These are phyloP conservation scores for Hebeloma cylindrosporum DNA, from an alignment of 768 basidiomycete species.

Conservation along the genomic window DNA sequence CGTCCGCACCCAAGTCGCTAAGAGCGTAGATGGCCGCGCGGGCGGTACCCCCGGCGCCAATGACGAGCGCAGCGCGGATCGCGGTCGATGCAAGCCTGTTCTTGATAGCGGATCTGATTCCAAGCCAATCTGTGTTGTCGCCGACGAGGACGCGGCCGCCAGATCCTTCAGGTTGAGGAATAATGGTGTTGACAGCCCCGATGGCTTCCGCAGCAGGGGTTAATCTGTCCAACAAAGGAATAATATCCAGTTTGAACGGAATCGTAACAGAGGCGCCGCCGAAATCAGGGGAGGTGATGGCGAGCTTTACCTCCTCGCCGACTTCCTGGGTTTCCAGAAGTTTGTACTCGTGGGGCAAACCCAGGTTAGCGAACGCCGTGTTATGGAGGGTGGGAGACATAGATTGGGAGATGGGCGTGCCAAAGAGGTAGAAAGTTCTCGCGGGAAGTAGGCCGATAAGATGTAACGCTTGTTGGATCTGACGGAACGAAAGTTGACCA, in stretches of 20 bases:
- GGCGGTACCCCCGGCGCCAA: conserved; percentile 94
- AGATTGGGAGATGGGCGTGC: conserved; percentile 83
- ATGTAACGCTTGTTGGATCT: conserved; percentile 81
- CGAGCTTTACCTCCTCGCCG: conserved; percentile 60
- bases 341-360: conserved; percentile 80
- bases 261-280: conserved; percentile 98
- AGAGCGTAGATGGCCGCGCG: conserved; percentile 94
- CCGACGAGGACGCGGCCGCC: conserved; percentile 60
- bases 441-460: conserved; percentile 78
- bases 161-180: conserved; percentile 49
- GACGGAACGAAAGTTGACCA: conserved; percentile 85
- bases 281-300: conserved; percentile 68
- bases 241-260: conserved; percentile 90
- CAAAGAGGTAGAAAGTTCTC: conserved; percentile 82
- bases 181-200: conserved; percentile 94
- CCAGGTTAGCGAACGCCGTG: conserved; percentile 76
- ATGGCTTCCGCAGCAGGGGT: conserved; percentile 82
- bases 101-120: conserved; percentile 63
- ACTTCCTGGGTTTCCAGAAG: conserved; percentile 74
- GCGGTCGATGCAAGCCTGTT: conserved; percentile 40
- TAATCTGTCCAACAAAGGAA: conserved; percentile 76
- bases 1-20: conserved; percentile 60
- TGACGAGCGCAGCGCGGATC: conserved; percentile 67
- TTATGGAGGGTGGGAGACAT: conserved; percentile 95
- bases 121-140: conserved; percentile 97